These are phyloP conservation scores for Rhodotorula sp. DNA, from an alignment of 1,284 basidiomycete species.

Conservation along the genomic window DNA sequence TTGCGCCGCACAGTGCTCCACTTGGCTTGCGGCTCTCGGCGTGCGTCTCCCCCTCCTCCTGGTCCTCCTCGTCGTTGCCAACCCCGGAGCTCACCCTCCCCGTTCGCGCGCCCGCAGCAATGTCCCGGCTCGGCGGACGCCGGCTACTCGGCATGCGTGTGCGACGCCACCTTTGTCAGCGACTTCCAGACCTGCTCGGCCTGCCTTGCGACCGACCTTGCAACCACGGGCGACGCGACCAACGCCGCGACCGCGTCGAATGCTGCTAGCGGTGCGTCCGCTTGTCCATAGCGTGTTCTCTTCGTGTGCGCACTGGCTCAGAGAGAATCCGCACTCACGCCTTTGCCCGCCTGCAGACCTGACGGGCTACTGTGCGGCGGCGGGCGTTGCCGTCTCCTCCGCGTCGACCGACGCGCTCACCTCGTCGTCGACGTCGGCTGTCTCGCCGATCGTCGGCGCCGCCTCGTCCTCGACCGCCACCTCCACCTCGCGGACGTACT, in stretches of 20 bases:
- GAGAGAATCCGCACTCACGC: too few species aligned
- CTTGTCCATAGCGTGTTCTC: neutral
- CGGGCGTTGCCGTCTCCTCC: neutral
- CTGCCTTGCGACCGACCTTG: conserved; percentile 6
- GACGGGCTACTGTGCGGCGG: conserved; percentile 9
- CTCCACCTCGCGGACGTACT: neutral
- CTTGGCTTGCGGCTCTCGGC: neutral
- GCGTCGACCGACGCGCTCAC: neutral
- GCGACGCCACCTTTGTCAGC: conserved; percentile 6
- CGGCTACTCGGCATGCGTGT: conserved; percentile 8
- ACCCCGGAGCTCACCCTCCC: neutral
- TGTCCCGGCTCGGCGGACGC: neutral
- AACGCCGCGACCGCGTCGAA: conserved; percentile 10
- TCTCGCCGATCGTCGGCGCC: neutral
- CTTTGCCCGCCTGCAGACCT: neutral
- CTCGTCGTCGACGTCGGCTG: conserved; percentile 1
- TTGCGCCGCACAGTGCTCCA: neutral
- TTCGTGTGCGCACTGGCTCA: neutral
- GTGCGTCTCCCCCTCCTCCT: neutral
- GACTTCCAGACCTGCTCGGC: conserved; percentile 10
- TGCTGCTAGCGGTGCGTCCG: conserved; percentile 7
- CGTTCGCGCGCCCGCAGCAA: neutral
- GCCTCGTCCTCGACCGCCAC: neutral
- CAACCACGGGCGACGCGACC: neutral
- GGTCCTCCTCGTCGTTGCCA: neutral